Base-by-base conservation (phyloP, 202 grass and related monocot genomes). In the Schoenoplectus tabernaemontani region DNA sequence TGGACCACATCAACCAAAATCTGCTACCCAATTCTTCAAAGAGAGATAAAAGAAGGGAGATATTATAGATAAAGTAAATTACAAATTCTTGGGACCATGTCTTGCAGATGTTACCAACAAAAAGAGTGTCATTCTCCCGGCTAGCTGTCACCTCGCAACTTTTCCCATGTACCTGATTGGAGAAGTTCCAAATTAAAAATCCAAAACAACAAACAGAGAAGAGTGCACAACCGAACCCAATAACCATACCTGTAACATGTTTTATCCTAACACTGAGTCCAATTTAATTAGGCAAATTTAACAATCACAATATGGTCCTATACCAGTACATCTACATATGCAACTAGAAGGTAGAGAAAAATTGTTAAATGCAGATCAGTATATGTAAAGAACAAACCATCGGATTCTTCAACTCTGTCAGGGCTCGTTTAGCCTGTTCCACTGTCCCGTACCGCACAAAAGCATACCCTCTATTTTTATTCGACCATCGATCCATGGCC, bases 401-500 rank as follows among this genome's bases (percentile, higher is more conserved):
- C 0, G 91, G 89, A 85, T 84, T 86, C 75, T 90, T 94, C 26
- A 98, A 57, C 34, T 89, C 91, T 78, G 87, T 84, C 46, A 95
- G 83, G 76, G 91, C 91, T 76, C 83, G 83, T 83, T 82, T 90
- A 76, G 95, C 91, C 82, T 98, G 88, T 39, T 98, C 95, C 76
- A 92, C 89, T 64, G 91, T 98, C 10, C 87, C 88, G 88, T 83
- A 98, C 67, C 69, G 87, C 84, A 98, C 82, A 81, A 98, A 98
- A 33, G 95, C 95, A 87, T 92, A 98, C n/a, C 95, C 95, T 95
- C 93, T 98, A 26, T 98, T 98, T 81, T 95, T 92, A 85, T 95
- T 94, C 15, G 91, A 94, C 32, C 82, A 47, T 78, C 91, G 88
- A 64, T 95, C 91, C 87, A 92, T 94, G 87, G 93, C 86, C 66